phyloP scores from a whole-genome alignment of 257 asterid genomes.

The Rubia yunnanensis region DNA sequence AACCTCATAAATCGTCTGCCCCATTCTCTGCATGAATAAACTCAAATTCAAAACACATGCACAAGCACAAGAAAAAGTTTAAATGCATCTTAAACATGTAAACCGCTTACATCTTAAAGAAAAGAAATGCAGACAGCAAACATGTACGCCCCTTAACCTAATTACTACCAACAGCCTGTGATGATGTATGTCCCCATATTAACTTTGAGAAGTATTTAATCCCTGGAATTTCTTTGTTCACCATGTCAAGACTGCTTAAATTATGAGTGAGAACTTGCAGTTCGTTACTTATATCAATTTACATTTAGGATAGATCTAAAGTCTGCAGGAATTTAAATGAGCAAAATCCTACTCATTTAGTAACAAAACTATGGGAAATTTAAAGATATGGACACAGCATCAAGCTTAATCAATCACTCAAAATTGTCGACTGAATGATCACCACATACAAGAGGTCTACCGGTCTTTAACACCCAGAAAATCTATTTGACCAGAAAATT shows the following conservation, averaged over 20 bases:
- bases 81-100: background rate
- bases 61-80: background rate
- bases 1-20: conserved; percentile 91
- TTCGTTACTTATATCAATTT: background rate
- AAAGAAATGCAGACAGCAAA: background rate
- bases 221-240: background rate
- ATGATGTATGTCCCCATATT: background rate
- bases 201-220: background rate
- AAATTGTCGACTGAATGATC: background rate
- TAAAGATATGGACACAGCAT: background rate
- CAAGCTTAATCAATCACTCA: background rate
- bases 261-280: background rate
- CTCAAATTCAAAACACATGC: conserved; percentile 17
- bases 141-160: background rate
- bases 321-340: background rate
- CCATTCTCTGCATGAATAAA: conserved; percentile 76
- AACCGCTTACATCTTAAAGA: background rate
- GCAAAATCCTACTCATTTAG: background rate
- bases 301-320: background rate
- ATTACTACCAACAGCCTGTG: background rate
- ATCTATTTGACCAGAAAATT: background rate
- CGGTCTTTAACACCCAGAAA: background rate
- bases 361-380: background rate
- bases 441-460: background rate
- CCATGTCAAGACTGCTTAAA: background rate